These are phyloP conservation scores for Pseudotsuga menziesii DNA, from an alignment of 75 land plant species.

Conservation along the genomic window DNA sequence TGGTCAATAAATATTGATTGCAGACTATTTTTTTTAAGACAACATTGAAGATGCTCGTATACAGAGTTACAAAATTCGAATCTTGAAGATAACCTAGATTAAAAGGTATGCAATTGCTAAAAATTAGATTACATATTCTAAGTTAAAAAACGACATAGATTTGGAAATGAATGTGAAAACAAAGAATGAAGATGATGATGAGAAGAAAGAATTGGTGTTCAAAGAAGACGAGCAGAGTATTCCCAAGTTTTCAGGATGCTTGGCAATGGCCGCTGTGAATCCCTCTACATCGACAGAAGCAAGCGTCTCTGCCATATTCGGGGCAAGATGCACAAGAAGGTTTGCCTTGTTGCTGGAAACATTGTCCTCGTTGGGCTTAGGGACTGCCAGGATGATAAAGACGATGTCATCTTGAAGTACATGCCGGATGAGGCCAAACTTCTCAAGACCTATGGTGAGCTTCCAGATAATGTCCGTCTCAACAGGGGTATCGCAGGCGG, in stretches of 20 bases:
- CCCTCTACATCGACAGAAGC: constrained; percentile 72
- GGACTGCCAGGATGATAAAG: constrained; percentile 75
- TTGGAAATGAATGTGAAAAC: too few species aligned
- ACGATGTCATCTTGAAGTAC: constrained; percentile 82
- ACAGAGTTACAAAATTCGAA: too few species aligned
- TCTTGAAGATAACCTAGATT: too few species aligned
- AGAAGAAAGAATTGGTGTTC: constrained; percentile 89
- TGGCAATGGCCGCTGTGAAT: constrained; percentile 84
- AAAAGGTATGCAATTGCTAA: too few species aligned
- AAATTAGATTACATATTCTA: too few species aligned
- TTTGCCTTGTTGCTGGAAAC: constrained; percentile 60
- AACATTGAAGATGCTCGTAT: too few species aligned
- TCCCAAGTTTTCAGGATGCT: constrained; percentile 79
- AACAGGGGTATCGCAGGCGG: constrained; percentile 67
- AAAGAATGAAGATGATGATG: constrained; percentile 88
- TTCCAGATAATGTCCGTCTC: constrained; percentile 69
- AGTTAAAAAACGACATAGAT: too few species aligned
- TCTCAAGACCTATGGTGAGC: constrained; percentile 84
- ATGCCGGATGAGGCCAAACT: constrained; percentile 83
- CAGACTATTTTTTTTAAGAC: too few species aligned
- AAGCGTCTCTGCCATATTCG: constrained; percentile 85
- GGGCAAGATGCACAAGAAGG: constrained; percentile 91
- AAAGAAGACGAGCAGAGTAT: constrained; percentile 84
- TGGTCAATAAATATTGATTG: too few species aligned
- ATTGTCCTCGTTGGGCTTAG: constrained; percentile 61